A percentile compares a stretch with the other conserved stretches of the same genome.
Evolutionary conservation across 768 basidiomycete species (phyloP).

Genomic region (Strobilomyces dryophilus): DNA sequence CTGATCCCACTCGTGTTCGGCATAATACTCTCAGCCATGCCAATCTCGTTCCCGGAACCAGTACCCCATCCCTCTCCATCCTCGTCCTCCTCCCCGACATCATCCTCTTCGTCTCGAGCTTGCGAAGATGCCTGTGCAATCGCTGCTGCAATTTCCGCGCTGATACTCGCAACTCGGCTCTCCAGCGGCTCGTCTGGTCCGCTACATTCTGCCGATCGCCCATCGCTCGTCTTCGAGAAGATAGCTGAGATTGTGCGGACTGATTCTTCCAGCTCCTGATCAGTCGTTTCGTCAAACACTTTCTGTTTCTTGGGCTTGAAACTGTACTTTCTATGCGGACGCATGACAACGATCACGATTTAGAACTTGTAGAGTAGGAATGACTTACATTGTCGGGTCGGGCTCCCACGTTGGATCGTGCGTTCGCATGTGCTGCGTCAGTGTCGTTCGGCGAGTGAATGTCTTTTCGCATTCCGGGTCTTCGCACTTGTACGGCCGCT

Average conservation of each 20-base stretch:
- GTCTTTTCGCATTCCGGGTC: conserved; percentile 81
- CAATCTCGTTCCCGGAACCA: conserved; percentile 48
- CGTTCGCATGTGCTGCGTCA: conserved; percentile 84
- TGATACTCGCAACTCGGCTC: conserved; percentile 69
- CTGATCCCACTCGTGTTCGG: conserved; percentile 63
- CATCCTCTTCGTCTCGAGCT: conserved; percentile 55
- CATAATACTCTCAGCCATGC: conserved; percentile 46
- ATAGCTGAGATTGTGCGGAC: conserved; percentile 73
- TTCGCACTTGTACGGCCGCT: conserved; percentile 83
- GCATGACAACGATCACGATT: conserved; percentile 13
- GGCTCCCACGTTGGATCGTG: conserved; percentile 85
- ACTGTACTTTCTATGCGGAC: conserved; percentile 57
- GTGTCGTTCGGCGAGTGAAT: conserved; percentile 79
- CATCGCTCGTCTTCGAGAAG: conserved; percentile 47
- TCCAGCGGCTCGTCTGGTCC: conserved; percentile 46
- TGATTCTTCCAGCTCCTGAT: conserved; percentile 64
- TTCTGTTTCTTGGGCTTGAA: conserved; percentile 70
- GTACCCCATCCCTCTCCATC: conserved; percentile 41
- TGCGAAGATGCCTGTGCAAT: conserved; percentile 71
- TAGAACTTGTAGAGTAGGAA: background rate
- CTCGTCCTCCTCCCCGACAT: conserved; percentile 35
- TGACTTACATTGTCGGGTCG: conserved; percentile 72
- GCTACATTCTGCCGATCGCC: conserved; percentile 30
- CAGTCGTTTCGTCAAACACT: conserved; percentile 47
- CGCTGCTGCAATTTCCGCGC: conserved; percentile 75